Evolutionary conservation across 257 asterid species (phyloP), one percentile per base, ranked within the genome.

Genomic region (Coffea canephora): DNA sequence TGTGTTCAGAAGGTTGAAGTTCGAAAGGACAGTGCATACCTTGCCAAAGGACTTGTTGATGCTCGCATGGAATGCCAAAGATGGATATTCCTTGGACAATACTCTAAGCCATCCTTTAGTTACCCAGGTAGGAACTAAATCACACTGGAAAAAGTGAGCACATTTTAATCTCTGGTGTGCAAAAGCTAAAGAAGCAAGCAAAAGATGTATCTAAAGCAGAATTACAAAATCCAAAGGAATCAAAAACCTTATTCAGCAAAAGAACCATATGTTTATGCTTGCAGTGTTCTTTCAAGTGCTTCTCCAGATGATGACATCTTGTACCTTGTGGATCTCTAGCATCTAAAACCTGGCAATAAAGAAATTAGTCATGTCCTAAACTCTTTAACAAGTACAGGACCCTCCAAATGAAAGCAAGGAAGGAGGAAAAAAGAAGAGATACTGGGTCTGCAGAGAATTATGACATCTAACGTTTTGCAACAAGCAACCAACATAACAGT

Each of bases 241-340:
- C 18, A 52, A 19, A 74, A 48, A 93, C 99, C 99, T 95, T 95
- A 82, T 93, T 95, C 68, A 95, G 84, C 79, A 95, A 83, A 83
- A 95, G 91, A 81, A 95, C 84, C 98, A 95, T 84, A 88, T 96
- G 97, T 77, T 94, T 96, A 83, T 96, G 98, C 86, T 89, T 94
- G 93, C 97, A 95, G 57, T 91, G 91, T 83, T 92, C 95, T 90
- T 86, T 92, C 86, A 93, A 88, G 88, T 95, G 99, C 89, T 73
- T 95, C 91, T 95, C 99, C 87, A 96, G 77, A 90, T 96, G 99
- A 87, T 87, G 91, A 86, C 99, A 96, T 87, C 99, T 88, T 54
- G 99, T 96, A 86, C 98, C 99, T 81, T 85, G 93, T 25, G 99
- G 99, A 83, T 96, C 99, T 83, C 99, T 90, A 50, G 99, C 93